Conservation (phyloP, 139 green algal species). For the Diplosphaera chodatii region DNA sequence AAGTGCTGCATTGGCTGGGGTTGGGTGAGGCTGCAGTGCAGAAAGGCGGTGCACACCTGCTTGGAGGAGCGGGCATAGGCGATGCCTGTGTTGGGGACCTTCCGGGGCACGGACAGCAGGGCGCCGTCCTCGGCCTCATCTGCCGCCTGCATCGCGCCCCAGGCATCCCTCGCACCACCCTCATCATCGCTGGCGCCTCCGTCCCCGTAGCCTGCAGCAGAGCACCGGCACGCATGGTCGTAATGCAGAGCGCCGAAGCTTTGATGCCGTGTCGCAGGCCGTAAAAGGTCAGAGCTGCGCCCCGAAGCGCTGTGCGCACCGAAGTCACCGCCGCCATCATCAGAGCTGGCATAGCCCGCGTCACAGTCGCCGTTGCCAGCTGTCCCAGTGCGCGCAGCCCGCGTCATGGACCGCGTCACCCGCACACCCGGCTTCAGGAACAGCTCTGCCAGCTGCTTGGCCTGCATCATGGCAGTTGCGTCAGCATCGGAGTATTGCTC, state of each 20-base stretch:
- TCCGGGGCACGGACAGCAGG: conserved; percentile 37
- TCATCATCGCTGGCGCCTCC: conserved; percentile 12
- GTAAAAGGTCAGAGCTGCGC: no score
- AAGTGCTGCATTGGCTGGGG: no score
- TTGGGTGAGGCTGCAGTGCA: no score
- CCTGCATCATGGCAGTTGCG: no score
- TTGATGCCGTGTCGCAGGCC: no score
- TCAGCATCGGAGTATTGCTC: no score
- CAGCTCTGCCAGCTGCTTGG: conserved; percentile 27
- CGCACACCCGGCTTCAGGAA: conserved; percentile 31
- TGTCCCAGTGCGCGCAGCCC: background rate
- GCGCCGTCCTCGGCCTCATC: conserved; percentile 14
- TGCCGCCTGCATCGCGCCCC: conserved; percentile 6
- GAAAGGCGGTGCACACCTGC: conserved; percentile 15
- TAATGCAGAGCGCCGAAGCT: no score
- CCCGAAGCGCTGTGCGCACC: no score
- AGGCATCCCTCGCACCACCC: conserved; percentile 14
- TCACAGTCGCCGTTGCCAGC: background rate
- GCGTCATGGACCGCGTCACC: background rate
- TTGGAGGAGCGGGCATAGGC: conserved; percentile 64
- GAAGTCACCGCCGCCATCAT: conserved; percentile 18
- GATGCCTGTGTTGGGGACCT: conserved; percentile 59
- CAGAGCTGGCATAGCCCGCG: background rate
- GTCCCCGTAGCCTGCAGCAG: conserved; percentile 6
- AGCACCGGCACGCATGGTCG: background rate